These are phyloP conservation scores for Cicer arietinum DNA, from an alignment of 306 rosid genomes.

Conservation along the genomic window DNA sequence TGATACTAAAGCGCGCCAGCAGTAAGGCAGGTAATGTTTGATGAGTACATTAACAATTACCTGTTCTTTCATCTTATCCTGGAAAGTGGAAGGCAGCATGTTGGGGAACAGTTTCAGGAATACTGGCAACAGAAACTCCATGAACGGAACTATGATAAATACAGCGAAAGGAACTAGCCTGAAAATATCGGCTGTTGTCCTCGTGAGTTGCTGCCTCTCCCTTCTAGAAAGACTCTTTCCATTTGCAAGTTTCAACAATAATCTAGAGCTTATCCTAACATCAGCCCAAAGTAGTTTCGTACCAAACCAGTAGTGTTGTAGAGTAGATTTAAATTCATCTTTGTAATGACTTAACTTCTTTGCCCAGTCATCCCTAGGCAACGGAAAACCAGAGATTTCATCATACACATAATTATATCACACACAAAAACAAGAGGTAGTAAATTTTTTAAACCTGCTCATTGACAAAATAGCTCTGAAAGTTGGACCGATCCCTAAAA, in stretches of 20 bases:
- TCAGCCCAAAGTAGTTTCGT: conserved; percentile 80
- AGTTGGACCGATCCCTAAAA: conserved; percentile 83
- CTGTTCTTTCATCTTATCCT: conserved; percentile 91
- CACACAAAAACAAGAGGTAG: conserved; percentile 39
- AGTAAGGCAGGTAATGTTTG: conserved; percentile 23
- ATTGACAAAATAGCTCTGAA: conserved; percentile 71
- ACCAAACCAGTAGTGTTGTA: conserved; percentile 90
- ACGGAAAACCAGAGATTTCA: conserved; percentile 42
- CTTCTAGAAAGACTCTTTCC: conserved; percentile 89
- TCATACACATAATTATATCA: neutral
- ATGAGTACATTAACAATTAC: conserved; percentile 48
- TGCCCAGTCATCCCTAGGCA: conserved; percentile 84
- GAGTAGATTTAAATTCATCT: conserved; percentile 66
- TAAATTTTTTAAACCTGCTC: conserved; percentile 69
- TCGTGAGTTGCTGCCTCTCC: conserved; percentile 88
- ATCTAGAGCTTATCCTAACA: conserved; percentile 73
- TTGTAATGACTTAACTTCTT: conserved; percentile 73
- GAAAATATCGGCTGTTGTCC: conserved; percentile 88
- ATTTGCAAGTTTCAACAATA: conserved; percentile 75
- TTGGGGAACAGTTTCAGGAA: conserved; percentile 81
- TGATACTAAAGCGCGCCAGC: conserved; percentile 32
- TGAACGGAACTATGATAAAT: conserved; percentile 82
- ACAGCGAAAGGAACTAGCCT: conserved; percentile 88
- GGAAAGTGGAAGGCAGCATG: conserved; percentile 91
- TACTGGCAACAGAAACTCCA: conserved; percentile 83